phyloP scores from a whole-genome alignment of 1,284 basidiomycete species.

The Entoloma clypeatum region DNA sequence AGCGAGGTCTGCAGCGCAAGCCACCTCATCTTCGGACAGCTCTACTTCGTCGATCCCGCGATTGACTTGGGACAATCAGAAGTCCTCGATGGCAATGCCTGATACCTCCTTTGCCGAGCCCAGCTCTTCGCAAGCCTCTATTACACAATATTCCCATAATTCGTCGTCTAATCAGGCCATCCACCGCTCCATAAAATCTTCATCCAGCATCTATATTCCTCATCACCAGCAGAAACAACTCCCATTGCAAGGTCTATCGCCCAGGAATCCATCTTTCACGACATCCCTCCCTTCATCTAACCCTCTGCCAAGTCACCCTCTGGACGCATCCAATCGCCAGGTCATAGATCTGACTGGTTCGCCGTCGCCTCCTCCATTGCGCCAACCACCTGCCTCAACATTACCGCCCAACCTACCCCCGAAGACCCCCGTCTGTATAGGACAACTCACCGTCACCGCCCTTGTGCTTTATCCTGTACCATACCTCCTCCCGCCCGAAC shows the following conservation, averaged over 20 bases:
- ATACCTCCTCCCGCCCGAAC: conserved; percentile 57
- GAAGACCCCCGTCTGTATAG: conserved; percentile 85
- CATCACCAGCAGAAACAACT: conserved; percentile 19
- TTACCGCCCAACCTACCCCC: conserved; percentile 57
- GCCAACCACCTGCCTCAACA: conserved; percentile 20
- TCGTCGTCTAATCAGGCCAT: conserved; percentile 11
- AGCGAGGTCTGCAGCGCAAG: conserved; percentile 8
- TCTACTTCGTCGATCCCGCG: conserved; percentile 14
- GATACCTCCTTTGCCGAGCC: conserved; percentile 7
- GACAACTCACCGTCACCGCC: conserved; percentile 76
- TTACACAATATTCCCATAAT: conserved; percentile 9
- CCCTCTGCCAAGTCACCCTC: conserved; percentile 19
- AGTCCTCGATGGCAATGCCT: conserved; percentile 5
- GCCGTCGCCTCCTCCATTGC: conserved; percentile 61
- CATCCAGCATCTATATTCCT: conserved; percentile 30
- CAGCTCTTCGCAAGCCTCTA: conserved; percentile 7
- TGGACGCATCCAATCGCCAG: conserved; percentile 40
- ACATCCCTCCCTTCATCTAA: conserved; percentile 20
- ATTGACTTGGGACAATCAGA: conserved; percentile 15
- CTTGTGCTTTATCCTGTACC: conserved; percentile 83
- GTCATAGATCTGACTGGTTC: conserved; percentile 76
- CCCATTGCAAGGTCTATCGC: conserved; percentile 13
- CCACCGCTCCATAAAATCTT: conserved; percentile 48
- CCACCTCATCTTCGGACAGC: conserved; percentile 9
- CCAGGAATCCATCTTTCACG: conserved; percentile 21